Percentiles rank a stretch among this genome's conserved stretches.
phyloP scores from a whole-genome alignment of 2,329 filamentous ascomycete species.

The Periconia sp. region DNA sequence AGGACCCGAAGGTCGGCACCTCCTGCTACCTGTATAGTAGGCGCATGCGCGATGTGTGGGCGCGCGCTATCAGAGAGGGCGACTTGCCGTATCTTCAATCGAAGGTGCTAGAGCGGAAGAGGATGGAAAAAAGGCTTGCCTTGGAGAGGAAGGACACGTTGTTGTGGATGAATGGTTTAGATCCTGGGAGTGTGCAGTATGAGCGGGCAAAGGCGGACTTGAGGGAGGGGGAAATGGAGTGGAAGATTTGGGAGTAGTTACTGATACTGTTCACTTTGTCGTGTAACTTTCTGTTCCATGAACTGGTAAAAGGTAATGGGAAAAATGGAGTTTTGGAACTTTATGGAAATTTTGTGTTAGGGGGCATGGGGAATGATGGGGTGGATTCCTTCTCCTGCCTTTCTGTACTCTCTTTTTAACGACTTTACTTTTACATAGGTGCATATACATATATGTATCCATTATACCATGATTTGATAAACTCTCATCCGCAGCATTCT shows the following conservation, averaged over 20 bases:
- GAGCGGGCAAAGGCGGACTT: conserved; percentile 28
- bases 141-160: conserved; percentile 44
- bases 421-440: too few species aligned
- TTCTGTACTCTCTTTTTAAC: too few species aligned
- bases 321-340: too few species aligned
- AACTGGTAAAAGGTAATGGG: too few species aligned
- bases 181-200: conserved; percentile 25
- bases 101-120: conserved; percentile 57
- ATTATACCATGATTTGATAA: too few species aligned
- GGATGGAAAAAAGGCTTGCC: conserved; percentile 43
- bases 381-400: too few species aligned
- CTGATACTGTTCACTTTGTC: too few species aligned
- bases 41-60: conserved; percentile 76
- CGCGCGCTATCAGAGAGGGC: conserved; percentile 64
- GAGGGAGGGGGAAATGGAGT: conserved; percentile 27
- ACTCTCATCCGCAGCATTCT: too few species aligned
- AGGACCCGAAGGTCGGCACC: conserved; percentile 44
- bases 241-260: conserved; percentile 33
- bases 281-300: too few species aligned
- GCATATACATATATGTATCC: too few species aligned
- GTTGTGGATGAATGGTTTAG: conserved; percentile 22
- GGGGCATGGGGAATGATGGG: too few species aligned
- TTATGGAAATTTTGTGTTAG: too few species aligned
- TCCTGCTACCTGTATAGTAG: conserved; percentile 80
- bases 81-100: conserved; percentile 67